phyloP scores from a whole-genome alignment of 306 rosid genomes.

The Vicia villosa region DNA sequence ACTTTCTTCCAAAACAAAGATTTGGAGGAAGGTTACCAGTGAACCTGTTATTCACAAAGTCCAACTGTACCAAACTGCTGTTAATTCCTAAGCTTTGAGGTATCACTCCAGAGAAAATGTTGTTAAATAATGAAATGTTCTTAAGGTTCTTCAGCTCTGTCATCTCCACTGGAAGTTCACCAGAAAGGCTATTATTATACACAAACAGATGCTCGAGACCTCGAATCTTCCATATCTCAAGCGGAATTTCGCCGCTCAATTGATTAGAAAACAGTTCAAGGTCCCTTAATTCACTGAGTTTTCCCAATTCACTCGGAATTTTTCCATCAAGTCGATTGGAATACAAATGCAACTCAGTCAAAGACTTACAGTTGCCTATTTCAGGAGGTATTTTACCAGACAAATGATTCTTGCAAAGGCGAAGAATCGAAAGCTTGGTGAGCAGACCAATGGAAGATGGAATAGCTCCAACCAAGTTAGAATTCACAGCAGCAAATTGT shows the following conservation, averaged over 20 bases:
- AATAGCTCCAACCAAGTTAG: constrained; percentile 63
- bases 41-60: constrained; percentile 66
- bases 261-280: constrained; percentile 60
- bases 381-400: constrained; percentile 73
- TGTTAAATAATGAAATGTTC: constrained; percentile 64
- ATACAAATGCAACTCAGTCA: constrained; percentile 50
- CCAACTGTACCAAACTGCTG: constrained; percentile 62
- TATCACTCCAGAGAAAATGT: constrained; percentile 72
- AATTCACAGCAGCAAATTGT: constrained; percentile 31
- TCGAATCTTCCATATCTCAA: constrained; percentile 79
- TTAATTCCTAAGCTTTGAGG: constrained; percentile 77
- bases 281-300: constrained; percentile 47
- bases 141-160: constrained; percentile 64
- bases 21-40: constrained; percentile 68
- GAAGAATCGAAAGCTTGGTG: constrained; percentile 37
- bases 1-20: constrained; percentile 67
- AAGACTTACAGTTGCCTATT: constrained; percentile 67
- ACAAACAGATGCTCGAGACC: constrained; percentile 58
- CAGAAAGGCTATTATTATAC: constrained; percentile 69
- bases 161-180: constrained; percentile 71
- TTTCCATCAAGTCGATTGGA: constrained; percentile 69
- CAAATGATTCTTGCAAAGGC: constrained; percentile 58
- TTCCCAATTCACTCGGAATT: constrained; percentile 75
- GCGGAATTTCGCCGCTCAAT: constrained; percentile 75
- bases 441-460: constrained; percentile 70